Percentiles rank a stretch among this genome's conserved stretches.
Evolutionary conservation across 1,284 basidiomycete species (phyloP).

Genomic region (Moniliophthora roreri): DNA sequence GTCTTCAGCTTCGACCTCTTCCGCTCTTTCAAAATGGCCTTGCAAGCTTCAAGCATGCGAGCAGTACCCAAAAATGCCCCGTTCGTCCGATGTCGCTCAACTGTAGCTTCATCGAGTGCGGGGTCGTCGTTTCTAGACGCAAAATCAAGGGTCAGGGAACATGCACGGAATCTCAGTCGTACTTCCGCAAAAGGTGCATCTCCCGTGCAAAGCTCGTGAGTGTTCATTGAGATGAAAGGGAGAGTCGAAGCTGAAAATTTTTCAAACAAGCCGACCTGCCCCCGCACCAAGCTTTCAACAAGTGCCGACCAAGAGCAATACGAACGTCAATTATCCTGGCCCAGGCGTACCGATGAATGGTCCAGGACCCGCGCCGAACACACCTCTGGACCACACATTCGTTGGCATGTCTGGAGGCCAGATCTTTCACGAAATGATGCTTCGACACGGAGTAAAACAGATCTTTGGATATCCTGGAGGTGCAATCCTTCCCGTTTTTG

Average conservation of each 20-base stretch:
- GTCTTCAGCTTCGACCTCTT: not conserved
- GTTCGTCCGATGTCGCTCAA: constrained; percentile 54
- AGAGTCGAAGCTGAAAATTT: not conserved
- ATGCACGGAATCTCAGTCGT: constrained; percentile 65
- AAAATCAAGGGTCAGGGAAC: constrained; percentile 72
- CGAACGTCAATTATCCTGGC: constrained; percentile 31
- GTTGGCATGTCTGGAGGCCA: constrained; percentile 94
- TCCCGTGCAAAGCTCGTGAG: constrained; percentile 57
- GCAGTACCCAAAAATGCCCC: constrained; percentile 44
- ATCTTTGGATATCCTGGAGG: constrained; percentile 98
- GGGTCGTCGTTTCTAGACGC: constrained; percentile 61
- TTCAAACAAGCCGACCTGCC: constrained; percentile 53
- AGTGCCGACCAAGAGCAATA: constrained; percentile 53
- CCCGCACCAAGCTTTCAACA: constrained; percentile 70
- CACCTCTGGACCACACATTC: constrained; percentile 75
- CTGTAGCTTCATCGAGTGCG: constrained; percentile 32
- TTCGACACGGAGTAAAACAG: constrained; percentile 93
- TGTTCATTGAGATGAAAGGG: constrained; percentile 21
- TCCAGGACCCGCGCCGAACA: constrained; percentile 45
- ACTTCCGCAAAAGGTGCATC: constrained; percentile 57
- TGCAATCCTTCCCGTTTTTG: constrained; percentile 97
- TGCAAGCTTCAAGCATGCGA: constrained; percentile 37
- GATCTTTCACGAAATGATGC: constrained; percentile 99
- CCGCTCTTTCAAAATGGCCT: constrained; percentile 22
- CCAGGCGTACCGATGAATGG: constrained; percentile 33